These are phyloP conservation scores for Golubevia sp. DNA, from an alignment of 1,284 basidiomycete genomes.

Conservation along the genomic window DNA sequence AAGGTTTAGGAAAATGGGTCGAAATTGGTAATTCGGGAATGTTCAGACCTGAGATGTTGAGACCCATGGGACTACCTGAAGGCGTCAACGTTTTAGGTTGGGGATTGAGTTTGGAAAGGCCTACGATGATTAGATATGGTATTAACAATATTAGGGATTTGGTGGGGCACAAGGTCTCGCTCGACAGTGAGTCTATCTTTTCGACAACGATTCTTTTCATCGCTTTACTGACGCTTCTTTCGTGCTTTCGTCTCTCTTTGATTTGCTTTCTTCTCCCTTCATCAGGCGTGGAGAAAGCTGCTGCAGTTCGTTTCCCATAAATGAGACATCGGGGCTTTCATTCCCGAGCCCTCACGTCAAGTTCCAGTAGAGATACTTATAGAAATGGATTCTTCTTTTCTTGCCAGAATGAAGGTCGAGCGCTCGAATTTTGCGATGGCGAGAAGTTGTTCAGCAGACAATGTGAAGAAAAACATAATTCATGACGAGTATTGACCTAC, in stretches of 20 bases:
- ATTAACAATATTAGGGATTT: conserved; percentile 97
- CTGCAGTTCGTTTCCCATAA: conserved; percentile 46
- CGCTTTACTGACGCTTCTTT: not conserved
- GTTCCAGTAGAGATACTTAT: no score
- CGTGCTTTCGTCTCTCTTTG: no score
- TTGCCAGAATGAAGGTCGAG: no score
- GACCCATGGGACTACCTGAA: conserved; percentile 95
- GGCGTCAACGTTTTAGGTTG: conserved; percentile 96
- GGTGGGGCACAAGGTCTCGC: conserved; percentile 92
- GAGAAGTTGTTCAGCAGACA: no score
- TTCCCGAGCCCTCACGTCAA: no score
- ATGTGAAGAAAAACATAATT: no score
- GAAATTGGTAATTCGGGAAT: conserved; percentile 87
- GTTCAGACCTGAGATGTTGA: conserved; percentile 98
- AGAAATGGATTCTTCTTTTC: no score
- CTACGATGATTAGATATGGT: conserved; percentile 89
- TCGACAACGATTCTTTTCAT: not conserved
- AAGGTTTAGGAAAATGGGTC: conserved; percentile 91
- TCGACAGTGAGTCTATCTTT: conserved; percentile 19
- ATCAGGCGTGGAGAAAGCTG: conserved; percentile 41
- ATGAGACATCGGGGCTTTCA: not conserved
- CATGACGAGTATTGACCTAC: no score
- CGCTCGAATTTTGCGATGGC: no score
- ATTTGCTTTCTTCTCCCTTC: no score
- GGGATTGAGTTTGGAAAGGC: conserved; percentile 92